Percentiles rank a stretch among this genome's conserved stretches.
These are phyloP conservation scores for Malus asiatica DNA, from an alignment of 306 rosid genomes.

Conservation along the genomic window DNA sequence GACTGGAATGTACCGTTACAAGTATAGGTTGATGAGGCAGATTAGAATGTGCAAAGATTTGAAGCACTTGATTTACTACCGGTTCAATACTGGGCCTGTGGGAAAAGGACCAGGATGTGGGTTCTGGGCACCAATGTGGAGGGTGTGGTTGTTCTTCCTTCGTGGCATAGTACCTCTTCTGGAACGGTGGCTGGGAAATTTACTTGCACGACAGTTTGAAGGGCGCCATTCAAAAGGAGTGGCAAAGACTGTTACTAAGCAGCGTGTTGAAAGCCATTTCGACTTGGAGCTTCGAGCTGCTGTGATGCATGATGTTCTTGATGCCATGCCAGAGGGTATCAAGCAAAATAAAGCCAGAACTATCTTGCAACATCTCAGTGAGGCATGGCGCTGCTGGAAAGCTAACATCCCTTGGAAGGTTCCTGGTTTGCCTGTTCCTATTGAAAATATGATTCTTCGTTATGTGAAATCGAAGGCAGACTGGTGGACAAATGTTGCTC, in stretches of 20 bases:
- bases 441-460: constrained; percentile 98
- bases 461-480: constrained; percentile 98
- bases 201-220: constrained; percentile 96
- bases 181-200: constrained; percentile 94
- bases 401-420: constrained; percentile 99
- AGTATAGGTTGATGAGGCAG: constrained; percentile 96
- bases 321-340: constrained; percentile 99
- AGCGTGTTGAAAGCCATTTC: constrained; percentile 98
- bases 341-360: constrained; percentile 97
- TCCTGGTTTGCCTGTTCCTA: constrained; percentile 98
- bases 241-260: constrained; percentile 97
- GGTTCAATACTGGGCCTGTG: constrained; percentile 98
- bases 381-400: constrained; percentile 99
- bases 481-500: constrained; percentile 99
- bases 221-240: constrained; percentile 99
- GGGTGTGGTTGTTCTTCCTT: constrained; percentile 97
- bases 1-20: constrained; percentile 98
- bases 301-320: constrained; percentile 99
- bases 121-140: constrained; percentile 99
- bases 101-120: constrained; percentile 99
- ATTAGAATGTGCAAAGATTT: constrained; percentile 98
- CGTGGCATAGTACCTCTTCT: constrained; percentile 97
- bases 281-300: constrained; percentile 99
- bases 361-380: constrained; percentile 95
- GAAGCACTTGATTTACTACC: constrained; percentile 94